Evolutionary conservation across 192 early-diverging fungal genomes (phyloP), one percentile per base, ranked within the genome.

Genomic region (Gryganskiella cystojenkinii): DNA sequence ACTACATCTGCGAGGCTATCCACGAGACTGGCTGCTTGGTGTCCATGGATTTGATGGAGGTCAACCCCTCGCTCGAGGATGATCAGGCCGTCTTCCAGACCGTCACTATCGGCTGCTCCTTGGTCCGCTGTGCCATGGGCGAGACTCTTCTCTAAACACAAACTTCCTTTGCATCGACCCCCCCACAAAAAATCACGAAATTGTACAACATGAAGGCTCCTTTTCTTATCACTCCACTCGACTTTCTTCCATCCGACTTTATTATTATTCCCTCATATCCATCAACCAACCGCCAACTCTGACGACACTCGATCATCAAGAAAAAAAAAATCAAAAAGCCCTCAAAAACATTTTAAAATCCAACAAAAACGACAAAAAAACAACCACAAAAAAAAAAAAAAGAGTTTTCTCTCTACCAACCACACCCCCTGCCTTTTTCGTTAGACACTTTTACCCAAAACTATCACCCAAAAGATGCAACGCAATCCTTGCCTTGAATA

Each of bases 1-100:
- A 99, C 75, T 99, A 95, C 81, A 95, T 99, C 56, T 96, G 95
- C 83, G 97, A 99, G 81, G 87, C 91, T 9, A 58, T 99, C 15
- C 85, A 86, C 56, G 93, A 96, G 78, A 95, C 94, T n/a, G 95
- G 95, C 7, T 82, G 88, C 42, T 80, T 99, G 56, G 95, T 97
- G 6, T 86, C 95, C 13, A 87, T 95, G 69, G 97, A 99, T 75
- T 87, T 99, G 64, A 93, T 96, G 75, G 97, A 99, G 80, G 97
- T 99, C 47, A 97, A 97, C 83, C 97, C 97, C 2, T 73, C 87
- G 25, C 84, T 97, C 31, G 93, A 91, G 57, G 90, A 93, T 60
- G 92, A 93, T 13, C 84, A 89, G 46, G 82, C 87, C 15, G 83
- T 92, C 50, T 84, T 87, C 68, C 92, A 94, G 81, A 99, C 97